Evolutionary conservation across 306 rosid genomes (phyloP).

Genomic region (Sicyos baderoa): DNA sequence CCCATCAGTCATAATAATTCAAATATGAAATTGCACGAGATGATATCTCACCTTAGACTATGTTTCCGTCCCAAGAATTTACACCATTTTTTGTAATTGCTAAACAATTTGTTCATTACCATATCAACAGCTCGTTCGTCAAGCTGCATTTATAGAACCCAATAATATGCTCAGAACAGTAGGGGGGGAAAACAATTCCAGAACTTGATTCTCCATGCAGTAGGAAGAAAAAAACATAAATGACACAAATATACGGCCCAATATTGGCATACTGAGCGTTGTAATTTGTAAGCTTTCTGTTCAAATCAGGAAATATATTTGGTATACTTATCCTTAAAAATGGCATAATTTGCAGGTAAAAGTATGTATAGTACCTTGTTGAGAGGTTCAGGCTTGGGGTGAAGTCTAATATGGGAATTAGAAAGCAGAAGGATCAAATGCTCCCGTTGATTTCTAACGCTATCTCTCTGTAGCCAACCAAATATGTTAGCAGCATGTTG

Average conservation of each 20-base stretch:
- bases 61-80: slow-evolving; percentile 75
- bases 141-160: slow-evolving; percentile 45
- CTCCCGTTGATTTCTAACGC: slow-evolving; percentile 93
- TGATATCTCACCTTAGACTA: slow-evolving; percentile 64
- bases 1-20: slow-evolving; percentile 17
- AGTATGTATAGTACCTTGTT: slow-evolving; percentile 51
- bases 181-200: slow-evolving; percentile 9
- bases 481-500: slow-evolving; percentile 23
- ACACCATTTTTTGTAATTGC: slow-evolving; percentile 88
- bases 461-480: slow-evolving; percentile 64
- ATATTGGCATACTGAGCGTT: neutral
- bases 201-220: neutral
- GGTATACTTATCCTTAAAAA: neutral
- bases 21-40: neutral
- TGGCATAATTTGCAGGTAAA: slow-evolving; percentile 14
- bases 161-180: neutral
- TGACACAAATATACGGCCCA: neutral
- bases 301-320: neutral
- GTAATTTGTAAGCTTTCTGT: neutral
- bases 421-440: slow-evolving; percentile 87
- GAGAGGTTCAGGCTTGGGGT: slow-evolving; percentile 94
- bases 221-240: slow-evolving; percentile 8
- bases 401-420: slow-evolving; percentile 68
- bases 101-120: slow-evolving; percentile 64
- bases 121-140: slow-evolving; percentile 83